Conservation (phyloP, 176 grass and related monocot genomes). For the Avena eriantha region DNA sequence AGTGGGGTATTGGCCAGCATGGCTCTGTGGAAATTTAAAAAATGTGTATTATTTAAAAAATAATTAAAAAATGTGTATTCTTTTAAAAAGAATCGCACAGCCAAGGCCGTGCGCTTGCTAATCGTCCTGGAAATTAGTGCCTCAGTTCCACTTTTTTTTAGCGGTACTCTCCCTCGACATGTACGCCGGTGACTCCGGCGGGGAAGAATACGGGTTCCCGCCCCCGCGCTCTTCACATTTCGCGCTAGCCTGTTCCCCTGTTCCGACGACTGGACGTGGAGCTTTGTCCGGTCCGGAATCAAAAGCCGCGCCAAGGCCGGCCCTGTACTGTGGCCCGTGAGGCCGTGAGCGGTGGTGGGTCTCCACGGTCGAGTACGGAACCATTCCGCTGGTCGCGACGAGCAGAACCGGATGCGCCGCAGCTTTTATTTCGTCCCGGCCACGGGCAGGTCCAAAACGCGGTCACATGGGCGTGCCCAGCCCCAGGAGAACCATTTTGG, state of each 20-base stretch:
- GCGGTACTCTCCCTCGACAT: not conserved
- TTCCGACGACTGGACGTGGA: not conserved
- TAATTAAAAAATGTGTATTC: no score
- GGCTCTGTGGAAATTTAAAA: no score
- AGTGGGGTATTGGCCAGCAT: no score
- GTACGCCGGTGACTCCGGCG: slow-evolving; percentile 33
- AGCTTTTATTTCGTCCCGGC: slow-evolving; percentile 10
- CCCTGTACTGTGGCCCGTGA: not conserved
- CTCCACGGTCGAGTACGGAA: not conserved
- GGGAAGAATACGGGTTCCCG: not conserved
- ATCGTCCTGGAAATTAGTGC: not conserved
- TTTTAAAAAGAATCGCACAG: no score
- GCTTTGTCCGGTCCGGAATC: not conserved
- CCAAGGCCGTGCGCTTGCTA: not conserved
- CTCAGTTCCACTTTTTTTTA: not conserved
- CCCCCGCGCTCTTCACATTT: not conserved
- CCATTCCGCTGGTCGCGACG: not conserved
- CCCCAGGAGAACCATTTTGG: not conserved
- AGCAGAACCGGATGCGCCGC: slow-evolving; percentile 11
- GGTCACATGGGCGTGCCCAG: slow-evolving; percentile 21
- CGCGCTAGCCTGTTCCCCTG: not conserved
- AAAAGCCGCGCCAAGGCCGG: not conserved
- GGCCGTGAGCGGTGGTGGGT: not conserved
- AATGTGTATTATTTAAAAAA: no score
- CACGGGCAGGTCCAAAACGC: not conserved